A percentile compares a stretch with the other conserved stretches of the same genome.
phyloP scores from a whole-genome alignment of 805 yeast genomes.

The Hemisphaericaspora nanyangensis region DNA sequence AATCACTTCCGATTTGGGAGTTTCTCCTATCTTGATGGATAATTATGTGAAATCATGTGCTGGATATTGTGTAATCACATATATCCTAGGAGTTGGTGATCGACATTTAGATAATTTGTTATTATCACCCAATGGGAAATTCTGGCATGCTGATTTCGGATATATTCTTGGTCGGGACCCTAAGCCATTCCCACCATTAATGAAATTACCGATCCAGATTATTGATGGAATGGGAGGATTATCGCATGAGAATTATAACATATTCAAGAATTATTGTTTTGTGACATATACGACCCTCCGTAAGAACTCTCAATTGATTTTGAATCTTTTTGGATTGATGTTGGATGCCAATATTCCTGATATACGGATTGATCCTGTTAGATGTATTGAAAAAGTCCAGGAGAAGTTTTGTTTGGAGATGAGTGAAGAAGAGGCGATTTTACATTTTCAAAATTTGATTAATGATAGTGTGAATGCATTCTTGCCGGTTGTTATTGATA shows the following conservation, averaged over 20 bases:
- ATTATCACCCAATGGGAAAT: constrained; percentile 73
- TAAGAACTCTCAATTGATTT: constrained; percentile 82
- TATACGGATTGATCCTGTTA: constrained; percentile 74
- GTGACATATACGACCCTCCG: constrained; percentile 89
- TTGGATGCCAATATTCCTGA: constrained; percentile 91
- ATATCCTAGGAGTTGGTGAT: constrained; percentile 94
- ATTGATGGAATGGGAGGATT: constrained; percentile 98
- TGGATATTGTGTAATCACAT: constrained; percentile 95
- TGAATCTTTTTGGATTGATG: constrained; percentile 91
- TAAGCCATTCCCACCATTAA: constrained; percentile 96
- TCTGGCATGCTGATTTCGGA: constrained; percentile 98
- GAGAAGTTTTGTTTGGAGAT: constrained; percentile 91
- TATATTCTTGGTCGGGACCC: constrained; percentile 96
- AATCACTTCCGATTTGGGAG: constrained; percentile 39
- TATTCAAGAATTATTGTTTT: constrained; percentile 90
- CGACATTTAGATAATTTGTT: constrained; percentile 90
- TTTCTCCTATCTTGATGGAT: constrained; percentile 74
- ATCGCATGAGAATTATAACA: constrained; percentile 75
- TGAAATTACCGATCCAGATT: constrained; percentile 95
- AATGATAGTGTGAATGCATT: constrained; percentile 93
- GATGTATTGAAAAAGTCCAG: constrained; percentile 85
- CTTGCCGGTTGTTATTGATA: constrained; percentile 90
- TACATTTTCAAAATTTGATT: constrained; percentile 90
- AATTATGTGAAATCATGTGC: constrained; percentile 94
- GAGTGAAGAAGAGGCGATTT: constrained; percentile 93